Evolutionary conservation across 2,329 filamentous ascomycete species (phyloP).

Genomic region (Claviceps capensis): DNA sequence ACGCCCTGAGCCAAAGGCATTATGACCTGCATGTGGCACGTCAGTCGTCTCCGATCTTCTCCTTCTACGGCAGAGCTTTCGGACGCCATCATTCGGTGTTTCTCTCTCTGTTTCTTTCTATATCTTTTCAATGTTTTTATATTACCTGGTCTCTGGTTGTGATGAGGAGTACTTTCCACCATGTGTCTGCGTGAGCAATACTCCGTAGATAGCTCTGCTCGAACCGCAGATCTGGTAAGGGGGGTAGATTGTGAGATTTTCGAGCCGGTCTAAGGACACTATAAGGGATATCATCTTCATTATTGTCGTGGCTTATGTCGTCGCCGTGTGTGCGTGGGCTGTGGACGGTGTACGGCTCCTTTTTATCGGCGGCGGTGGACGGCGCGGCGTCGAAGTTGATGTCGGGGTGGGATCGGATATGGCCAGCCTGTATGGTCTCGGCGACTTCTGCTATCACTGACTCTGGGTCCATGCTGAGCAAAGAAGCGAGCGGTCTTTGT

Average conservation of each 20-base stretch:
- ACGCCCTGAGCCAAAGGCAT: slow-evolving; percentile 81
- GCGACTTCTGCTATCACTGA: slow-evolving; percentile 55
- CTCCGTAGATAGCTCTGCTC: slow-evolving; percentile 96
- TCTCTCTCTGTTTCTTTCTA: not conserved
- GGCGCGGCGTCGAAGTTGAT: slow-evolving; percentile 66
- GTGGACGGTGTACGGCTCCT: slow-evolving; percentile 15
- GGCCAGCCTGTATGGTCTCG: slow-evolving; percentile 67
- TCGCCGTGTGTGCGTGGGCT: slow-evolving; percentile 10
- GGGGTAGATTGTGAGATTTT: slow-evolving; percentile 35
- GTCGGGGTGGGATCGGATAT: slow-evolving; percentile 61
- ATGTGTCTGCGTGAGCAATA: slow-evolving; percentile 65
- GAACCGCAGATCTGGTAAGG: slow-evolving; percentile 81
- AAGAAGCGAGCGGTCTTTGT: not conserved
- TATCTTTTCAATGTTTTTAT: not conserved
- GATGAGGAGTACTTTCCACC: slow-evolving; percentile 69
- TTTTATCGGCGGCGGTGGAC: slow-evolving; percentile 57
- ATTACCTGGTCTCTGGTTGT: slow-evolving; percentile 76
- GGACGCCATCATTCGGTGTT: not conserved
- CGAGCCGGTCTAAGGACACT: slow-evolving; percentile 45
- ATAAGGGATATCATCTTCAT: slow-evolving; percentile 58
- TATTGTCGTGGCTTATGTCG: slow-evolving; percentile 29
- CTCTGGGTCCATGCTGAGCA: slow-evolving; percentile 36
- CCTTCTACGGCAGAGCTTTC: not conserved
- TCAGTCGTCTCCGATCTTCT: not conserved
- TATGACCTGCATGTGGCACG: slow-evolving; percentile 44